Base-by-base conservation (phyloP, 2,329 filamentous ascomycete species). In the Trichoderma sp. region DNA sequence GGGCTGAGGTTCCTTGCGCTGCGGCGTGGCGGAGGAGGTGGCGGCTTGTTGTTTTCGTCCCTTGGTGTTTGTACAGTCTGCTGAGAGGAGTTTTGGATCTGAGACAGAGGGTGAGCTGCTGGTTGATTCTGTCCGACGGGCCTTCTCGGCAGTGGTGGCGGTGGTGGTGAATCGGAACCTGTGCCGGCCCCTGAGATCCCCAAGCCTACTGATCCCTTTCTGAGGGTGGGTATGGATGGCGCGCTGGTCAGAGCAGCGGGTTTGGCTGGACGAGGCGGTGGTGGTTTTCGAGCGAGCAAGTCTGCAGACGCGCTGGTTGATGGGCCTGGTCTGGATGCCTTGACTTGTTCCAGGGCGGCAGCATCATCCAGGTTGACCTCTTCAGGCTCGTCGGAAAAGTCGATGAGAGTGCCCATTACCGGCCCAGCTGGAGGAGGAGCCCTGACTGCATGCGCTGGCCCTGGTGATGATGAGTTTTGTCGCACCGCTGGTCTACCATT, bases 331-430 rank as follows among this genome's bases (percentile, higher is more conserved):
- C 69, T 74, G 13, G 71, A 71, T 56, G 73, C 75, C 35, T 72
- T 77, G 14, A 76, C 59, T 61, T 80, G 76, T 21, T 75, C 71
- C 3, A 80, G 72, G 37, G 76, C 75, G 11, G 73, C 76, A 5
- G 81, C 75, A 27, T 81, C 75, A 58, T 81, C 78, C 1, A 80
- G 68, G 4, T 73, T 78, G 2, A 75, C 74, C 43, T 81, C 77
- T 58, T 81, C 78, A 0, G 85, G 82, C 64, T 88, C 85, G 16
- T 87, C 85, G 0, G 85, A 85, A 40, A 91, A 81, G 75, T 91
- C 88, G 35, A 91, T 90, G 49, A 91, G 75, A 5, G 84, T 86
- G 1, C 86, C 88, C 81, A 86, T 87, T n/a, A 76, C 75, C 11
- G 80, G 83, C 13, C 79, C 81, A 2, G 76, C 60, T 1, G 75